Conservation (phyloP, 441 rosid species). For the Melastoma candidum region DNA sequence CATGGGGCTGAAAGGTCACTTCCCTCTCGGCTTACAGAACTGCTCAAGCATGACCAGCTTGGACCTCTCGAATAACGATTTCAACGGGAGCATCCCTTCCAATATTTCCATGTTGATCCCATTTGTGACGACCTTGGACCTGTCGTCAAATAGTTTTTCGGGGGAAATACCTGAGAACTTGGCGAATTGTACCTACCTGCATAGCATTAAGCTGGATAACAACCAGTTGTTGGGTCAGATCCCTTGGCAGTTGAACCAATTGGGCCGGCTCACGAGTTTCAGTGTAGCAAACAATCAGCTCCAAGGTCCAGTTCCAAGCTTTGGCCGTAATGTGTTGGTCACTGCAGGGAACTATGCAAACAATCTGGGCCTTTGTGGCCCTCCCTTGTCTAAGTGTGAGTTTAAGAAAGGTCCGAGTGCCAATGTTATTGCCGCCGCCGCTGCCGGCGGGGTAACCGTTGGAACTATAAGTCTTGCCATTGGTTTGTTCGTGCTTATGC, state of each 20-base stretch:
- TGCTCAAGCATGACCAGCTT: slow-evolving; percentile 44
- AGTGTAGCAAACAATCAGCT: too few relatives aligned
- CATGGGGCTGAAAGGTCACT: slow-evolving; percentile 53
- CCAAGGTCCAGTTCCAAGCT: too few relatives aligned
- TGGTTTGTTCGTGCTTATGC: slow-evolving; percentile 29
- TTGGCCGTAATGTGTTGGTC: neutral
- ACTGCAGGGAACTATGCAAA: slow-evolving; percentile 18
- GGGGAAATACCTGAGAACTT: slow-evolving; percentile 33
- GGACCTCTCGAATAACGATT: slow-evolving; percentile 50
- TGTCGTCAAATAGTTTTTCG: slow-evolving; percentile 45
- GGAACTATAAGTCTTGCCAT: slow-evolving; percentile 54
- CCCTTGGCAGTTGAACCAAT: slow-evolving; percentile 30
- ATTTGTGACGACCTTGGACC: slow-evolving; percentile 33
- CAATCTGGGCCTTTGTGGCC: slow-evolving; percentile 49
- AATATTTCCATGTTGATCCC: slow-evolving; percentile 14
- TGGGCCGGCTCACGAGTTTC: slow-evolving; percentile 35
- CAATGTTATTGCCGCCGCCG: slow-evolving; percentile 4
- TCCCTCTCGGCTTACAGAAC: slow-evolving; percentile 37
- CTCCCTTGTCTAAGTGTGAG: slow-evolving; percentile 35
- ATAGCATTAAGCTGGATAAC: slow-evolving; percentile 40
- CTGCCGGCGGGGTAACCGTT: slow-evolving; percentile 26
- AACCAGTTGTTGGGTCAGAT: slow-evolving; percentile 47
- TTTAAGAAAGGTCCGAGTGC: neutral
- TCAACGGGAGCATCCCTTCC: slow-evolving; percentile 41
- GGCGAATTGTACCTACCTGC: slow-evolving; percentile 30